These are phyloP conservation scores for Oryza meyeriana DNA, from an alignment of 176 grass and related monocot species.

Conservation along the genomic window DNA sequence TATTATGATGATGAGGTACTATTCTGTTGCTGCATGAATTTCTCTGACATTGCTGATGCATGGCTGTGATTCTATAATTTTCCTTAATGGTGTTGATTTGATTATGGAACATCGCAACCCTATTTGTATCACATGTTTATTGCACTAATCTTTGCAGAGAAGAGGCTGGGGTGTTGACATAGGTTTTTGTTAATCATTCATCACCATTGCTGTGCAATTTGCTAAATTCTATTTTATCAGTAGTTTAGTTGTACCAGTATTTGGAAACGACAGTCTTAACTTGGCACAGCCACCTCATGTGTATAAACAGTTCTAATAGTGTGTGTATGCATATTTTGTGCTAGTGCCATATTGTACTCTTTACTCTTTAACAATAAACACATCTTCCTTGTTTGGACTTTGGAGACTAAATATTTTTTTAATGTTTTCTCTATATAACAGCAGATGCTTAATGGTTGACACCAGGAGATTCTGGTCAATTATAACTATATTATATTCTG, in stretches of 20 bases:
- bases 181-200: slow-evolving; percentile 1
- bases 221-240: not conserved
- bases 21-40: slow-evolving; percentile 22
- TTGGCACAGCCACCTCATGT: not conserved
- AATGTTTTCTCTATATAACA: slow-evolving; percentile 5
- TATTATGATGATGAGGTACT: slow-evolving; percentile 76
- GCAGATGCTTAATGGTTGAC: not conserved
- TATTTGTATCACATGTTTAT: not conserved
- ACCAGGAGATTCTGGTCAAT: not conserved
- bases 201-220: slow-evolving; percentile 7
- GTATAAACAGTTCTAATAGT: not conserved
- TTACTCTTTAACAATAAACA: not conserved
- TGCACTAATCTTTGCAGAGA: not conserved
- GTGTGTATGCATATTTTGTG: not conserved
- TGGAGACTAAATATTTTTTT: slow-evolving; percentile 12
- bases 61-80: slow-evolving; percentile 22
- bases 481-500: slow-evolving; percentile 19
- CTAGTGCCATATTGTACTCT: not conserved
- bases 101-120: not conserved
- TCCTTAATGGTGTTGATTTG: slow-evolving; percentile 9
- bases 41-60: not conserved
- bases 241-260: not conserved
- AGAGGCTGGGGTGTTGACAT: slow-evolving; percentile 10
- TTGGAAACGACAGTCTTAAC: slow-evolving; percentile 14
- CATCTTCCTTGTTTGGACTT: slow-evolving; percentile 2